These are phyloP conservation scores for Suillus clintonianus DNA, from an alignment of 768 basidiomycete species.

Conservation along the genomic window DNA sequence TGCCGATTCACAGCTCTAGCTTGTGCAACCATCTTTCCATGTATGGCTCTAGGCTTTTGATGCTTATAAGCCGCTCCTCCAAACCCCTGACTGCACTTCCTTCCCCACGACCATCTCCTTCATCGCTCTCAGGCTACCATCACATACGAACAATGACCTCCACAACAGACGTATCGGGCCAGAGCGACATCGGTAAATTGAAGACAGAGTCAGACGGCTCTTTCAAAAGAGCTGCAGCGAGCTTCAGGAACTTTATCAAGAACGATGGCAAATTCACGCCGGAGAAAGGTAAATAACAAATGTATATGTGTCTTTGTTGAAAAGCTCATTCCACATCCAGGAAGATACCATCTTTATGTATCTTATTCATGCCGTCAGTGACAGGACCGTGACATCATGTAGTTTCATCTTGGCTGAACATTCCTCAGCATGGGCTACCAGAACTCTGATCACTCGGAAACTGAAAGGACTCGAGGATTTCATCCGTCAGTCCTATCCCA, in stretches of 20 bases:
- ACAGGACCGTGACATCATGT: background rate
- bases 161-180: conserved; percentile 33
- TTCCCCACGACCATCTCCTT: background rate
- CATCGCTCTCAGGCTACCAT: background rate
- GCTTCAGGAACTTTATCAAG: conserved; percentile 59
- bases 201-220: conserved; percentile 60
- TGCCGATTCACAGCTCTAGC: background rate
- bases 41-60: conserved; percentile 15
- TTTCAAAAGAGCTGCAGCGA: conserved; percentile 56
- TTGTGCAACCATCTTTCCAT: conserved; percentile 10
- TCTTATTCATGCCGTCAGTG: conserved; percentile 80
- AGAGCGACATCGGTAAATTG: conserved; percentile 57
- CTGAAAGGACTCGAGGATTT: conserved; percentile 89
- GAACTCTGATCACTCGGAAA: conserved; percentile 85
- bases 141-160: conserved; percentile 29
- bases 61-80: conserved; percentile 8
- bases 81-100: conserved; percentile 9
- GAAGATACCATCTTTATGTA: conserved; percentile 91
- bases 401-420: background rate
- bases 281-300: conserved; percentile 58
- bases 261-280: conserved; percentile 66
- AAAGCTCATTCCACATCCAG: conserved; percentile 37
- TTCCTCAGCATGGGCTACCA: conserved; percentile 83
- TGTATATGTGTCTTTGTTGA: background rate
- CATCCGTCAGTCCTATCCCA: conserved; percentile 56